Evolutionary conservation across 495 filamentous ascomycete genomes (phyloP), one percentile per base, ranked within the genome.

Genomic region (Daldinia caldariorum): DNA sequence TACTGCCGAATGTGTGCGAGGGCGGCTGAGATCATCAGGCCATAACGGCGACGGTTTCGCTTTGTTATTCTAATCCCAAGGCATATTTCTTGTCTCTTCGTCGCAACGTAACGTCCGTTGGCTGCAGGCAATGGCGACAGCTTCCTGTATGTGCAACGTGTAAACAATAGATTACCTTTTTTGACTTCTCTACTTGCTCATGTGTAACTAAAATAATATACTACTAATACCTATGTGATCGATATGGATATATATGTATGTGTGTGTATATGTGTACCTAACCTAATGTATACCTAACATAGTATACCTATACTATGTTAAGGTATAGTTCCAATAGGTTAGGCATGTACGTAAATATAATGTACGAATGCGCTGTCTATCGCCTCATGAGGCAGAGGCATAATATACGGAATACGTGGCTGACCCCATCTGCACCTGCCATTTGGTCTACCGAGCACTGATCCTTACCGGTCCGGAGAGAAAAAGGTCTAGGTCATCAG

Each of bases 381-480:
- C 22, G 3, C 45, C 60, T 55, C 47, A 37, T 47, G 55, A 67
- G 54, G 69, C 59, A 59, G 49, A 67, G 63, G 62, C 41, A 45
- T 38, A 20, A 56, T 18, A 58, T 45, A 60, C 29, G 53, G 29
- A 38, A 43, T 64, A 69, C 58, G 63, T 71, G 63, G 60, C 63
- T 66, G 63, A 66, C 53, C 41, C 41, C 54, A 63, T 45, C 69
- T 59, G 53, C 69, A 66, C 63, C 63, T 60, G 47, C 60, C 63
- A 64, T 64, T 67, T 68, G 60, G 70, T n/a, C 64, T 68, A 72
- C 64, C 70, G 61, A 63, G 69, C 47, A 22, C 61, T 38, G 53
- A 67, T 61, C 22, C 60, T 13, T 41, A 47, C 38, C 32, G 13
- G 45, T 35, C 45, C 16, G 34, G 14, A 29, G 31, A 49, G 32